Evolutionary conservation across 139 green algal species (phyloP).

Genomic region (Chlamydomonas incerta): DNA sequence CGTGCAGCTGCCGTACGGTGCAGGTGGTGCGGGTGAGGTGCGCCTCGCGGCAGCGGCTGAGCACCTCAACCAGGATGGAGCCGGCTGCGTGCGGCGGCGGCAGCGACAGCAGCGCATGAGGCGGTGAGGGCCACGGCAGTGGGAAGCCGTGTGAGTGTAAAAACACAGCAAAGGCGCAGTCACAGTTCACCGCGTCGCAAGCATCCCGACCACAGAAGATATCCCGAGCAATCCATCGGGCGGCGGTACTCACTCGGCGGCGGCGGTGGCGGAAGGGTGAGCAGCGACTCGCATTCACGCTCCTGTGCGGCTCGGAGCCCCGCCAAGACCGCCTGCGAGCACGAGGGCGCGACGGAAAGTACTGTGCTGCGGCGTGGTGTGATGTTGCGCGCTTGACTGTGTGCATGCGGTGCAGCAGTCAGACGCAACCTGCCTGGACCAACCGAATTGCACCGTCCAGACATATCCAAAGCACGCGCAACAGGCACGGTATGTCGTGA

Average conservation of each 20-base stretch:
- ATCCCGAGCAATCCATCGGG: no score
- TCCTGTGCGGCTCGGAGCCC: not conserved
- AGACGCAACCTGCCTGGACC: not conserved
- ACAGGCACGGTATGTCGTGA: no score
- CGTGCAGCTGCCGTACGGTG: not conserved
- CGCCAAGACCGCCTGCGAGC: constrained; percentile 23
- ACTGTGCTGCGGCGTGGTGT: no score
- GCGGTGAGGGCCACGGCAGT: no score
- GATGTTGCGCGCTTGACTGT: no score
- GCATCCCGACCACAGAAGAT: no score
- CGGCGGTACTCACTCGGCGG: not conserved
- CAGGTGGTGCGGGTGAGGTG: not conserved
- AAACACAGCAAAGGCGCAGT: no score
- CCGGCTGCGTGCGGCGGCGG: not conserved
- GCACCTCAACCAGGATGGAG: constrained; percentile 21
- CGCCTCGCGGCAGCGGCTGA: not conserved
- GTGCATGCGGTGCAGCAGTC: not conserved
- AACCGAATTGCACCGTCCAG: not conserved
- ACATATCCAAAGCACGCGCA: no score
- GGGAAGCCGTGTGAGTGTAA: no score
- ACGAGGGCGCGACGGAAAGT: no score
- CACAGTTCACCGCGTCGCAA: no score
- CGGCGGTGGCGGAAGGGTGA: not conserved
- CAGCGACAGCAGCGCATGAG: no score
- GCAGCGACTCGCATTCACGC: not conserved